A percentile compares a stretch with the other conserved stretches of the same genome.
Evolutionary conservation across 257 asterid species (phyloP).

Genomic region (Linderniella brevidens): DNA sequence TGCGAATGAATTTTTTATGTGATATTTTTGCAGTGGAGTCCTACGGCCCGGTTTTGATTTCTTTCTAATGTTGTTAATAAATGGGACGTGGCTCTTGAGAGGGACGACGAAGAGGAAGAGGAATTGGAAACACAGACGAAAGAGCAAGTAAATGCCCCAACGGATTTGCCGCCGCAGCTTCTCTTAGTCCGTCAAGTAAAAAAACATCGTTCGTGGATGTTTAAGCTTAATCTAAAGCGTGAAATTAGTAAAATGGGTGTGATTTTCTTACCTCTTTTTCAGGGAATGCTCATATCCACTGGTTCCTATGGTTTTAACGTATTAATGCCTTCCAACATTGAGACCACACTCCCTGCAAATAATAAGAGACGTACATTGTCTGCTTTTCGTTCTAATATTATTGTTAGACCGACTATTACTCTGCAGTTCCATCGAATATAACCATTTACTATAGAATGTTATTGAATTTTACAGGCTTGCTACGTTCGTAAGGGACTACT

Average conservation of each 20-base stretch:
- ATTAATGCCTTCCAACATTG: slow-evolving; percentile 77
- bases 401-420: too few relatives aligned
- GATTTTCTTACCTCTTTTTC: slow-evolving; percentile 5
- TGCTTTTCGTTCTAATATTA: too few relatives aligned
- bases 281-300: slow-evolving; percentile 88
- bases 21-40: slow-evolving; percentile 67
- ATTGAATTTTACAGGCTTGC: too few relatives aligned
- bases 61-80: slow-evolving; percentile 21
- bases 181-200: slow-evolving; percentile 91
- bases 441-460: too few relatives aligned
- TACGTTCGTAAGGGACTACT: too few relatives aligned
- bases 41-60: slow-evolving; percentile 15
- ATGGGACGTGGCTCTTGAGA: slow-evolving; percentile 21
- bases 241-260: background rate
- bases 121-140: slow-evolving; percentile 28
- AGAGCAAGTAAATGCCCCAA: slow-evolving; percentile 1
- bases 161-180: slow-evolving; percentile 87
- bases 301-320: slow-evolving; percentile 81
- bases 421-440: too few relatives aligned
- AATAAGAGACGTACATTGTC: too few relatives aligned
- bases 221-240: too few relatives aligned
- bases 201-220: background rate
- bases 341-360: slow-evolving; percentile 16
- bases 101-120: slow-evolving; percentile 23
- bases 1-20: background rate